Evolutionary conservation across 495 filamentous ascomycete species (phyloP).

Genomic region (Cercophora scortea): DNA sequence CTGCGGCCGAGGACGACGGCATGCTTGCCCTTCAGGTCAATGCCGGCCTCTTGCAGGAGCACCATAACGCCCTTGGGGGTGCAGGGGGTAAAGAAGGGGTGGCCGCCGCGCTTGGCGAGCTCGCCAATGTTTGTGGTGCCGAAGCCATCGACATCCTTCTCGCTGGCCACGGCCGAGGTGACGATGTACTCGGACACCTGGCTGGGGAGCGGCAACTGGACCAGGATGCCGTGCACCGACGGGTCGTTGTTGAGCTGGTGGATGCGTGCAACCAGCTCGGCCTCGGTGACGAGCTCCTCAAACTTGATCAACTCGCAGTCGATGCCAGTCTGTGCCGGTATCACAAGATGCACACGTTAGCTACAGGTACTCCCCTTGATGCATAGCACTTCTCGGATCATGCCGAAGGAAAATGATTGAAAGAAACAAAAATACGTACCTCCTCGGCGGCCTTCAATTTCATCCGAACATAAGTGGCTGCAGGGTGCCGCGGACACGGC

Average conservation of each 20-base stretch:
- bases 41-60: conserved; percentile 72
- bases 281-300: conserved; percentile 71
- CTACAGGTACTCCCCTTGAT: too few species aligned
- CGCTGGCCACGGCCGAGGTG: conserved; percentile 81
- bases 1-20: conserved; percentile 92
- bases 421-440: conserved; percentile 35
- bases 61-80: conserved; percentile 97
- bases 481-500: conserved; percentile 2
- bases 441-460: conserved; percentile 96
- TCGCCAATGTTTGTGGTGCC: conserved; percentile 90
- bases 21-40: conserved; percentile 79
- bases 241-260: conserved; percentile 79
- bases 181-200: conserved; percentile 83
- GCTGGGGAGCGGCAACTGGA: conserved; percentile 83
- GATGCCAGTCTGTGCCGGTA: conserved; percentile 48
- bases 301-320: conserved; percentile 77
- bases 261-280: conserved; percentile 77
- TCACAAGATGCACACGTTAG: too few species aligned
- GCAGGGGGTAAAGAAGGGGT: conserved; percentile 83
- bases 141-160: conserved; percentile 98
- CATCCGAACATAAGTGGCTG: conserved; percentile 98
- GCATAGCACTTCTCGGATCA: too few species aligned
- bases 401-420: too few species aligned
- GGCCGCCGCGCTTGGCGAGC: conserved; percentile 85
- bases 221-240: conserved; percentile 81